Percentiles rank a stretch among this genome's conserved stretches.
Evolutionary conservation across 768 basidiomycete species (phyloP).

Genomic region (Pisolithus marmoratus): DNA sequence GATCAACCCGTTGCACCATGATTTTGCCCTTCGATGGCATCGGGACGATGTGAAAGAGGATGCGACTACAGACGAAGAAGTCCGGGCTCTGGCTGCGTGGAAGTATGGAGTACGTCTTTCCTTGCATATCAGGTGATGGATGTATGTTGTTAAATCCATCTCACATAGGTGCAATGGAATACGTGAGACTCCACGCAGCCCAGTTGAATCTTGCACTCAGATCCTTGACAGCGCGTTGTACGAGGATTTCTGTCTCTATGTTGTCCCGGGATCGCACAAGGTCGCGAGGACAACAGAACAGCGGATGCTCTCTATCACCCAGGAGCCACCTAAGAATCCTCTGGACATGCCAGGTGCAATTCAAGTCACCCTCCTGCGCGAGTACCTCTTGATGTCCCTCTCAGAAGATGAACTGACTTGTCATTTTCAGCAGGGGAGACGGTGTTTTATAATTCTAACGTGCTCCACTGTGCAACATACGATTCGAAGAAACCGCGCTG

Average conservation of each 20-base stretch:
- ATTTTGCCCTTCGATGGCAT: slow-evolving; percentile 77
- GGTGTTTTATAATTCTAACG: slow-evolving; percentile 77
- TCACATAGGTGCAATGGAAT: slow-evolving; percentile 70
- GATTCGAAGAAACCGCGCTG: slow-evolving; percentile 42
- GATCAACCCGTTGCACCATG: slow-evolving; percentile 58
- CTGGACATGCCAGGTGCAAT: slow-evolving; percentile 67
- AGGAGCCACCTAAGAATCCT: slow-evolving; percentile 49
- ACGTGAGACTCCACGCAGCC: slow-evolving; percentile 41
- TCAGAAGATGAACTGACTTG: not conserved
- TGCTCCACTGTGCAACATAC: slow-evolving; percentile 71
- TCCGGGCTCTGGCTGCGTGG: slow-evolving; percentile 48
- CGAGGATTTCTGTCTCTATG: slow-evolving; percentile 60
- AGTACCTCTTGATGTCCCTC: slow-evolving; percentile 9
- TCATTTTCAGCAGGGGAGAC: slow-evolving; percentile 55
- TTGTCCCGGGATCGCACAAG: slow-evolving; percentile 67
- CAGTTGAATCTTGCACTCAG: not conserved
- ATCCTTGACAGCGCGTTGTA: slow-evolving; percentile 50
- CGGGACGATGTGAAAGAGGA: slow-evolving; percentile 65
- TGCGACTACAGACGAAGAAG: slow-evolving; percentile 57
- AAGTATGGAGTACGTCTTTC: slow-evolving; percentile 54
- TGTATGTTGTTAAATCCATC: not conserved
- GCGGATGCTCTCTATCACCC: slow-evolving; percentile 45
- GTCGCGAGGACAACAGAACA: slow-evolving; percentile 52
- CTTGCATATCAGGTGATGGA: not conserved
- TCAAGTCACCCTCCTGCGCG: slow-evolving; percentile 49